Percentiles rank a stretch among this genome's conserved stretches.
Evolutionary conservation across 805 yeast species (phyloP).

Genomic region (Metschnikowia colocasiae): DNA sequence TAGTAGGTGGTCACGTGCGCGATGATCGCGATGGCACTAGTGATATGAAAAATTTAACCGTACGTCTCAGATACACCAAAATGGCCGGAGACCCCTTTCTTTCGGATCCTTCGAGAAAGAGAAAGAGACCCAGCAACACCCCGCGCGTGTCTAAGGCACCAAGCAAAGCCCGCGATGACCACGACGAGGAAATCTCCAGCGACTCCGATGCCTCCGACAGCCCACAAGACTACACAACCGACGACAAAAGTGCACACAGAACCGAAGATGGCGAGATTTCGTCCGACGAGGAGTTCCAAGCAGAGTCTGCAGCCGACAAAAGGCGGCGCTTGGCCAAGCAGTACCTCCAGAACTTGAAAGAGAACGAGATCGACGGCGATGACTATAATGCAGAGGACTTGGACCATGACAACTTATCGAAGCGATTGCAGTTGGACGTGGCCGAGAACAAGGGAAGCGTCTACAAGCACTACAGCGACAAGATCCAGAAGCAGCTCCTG

Average conservation of each 20-base stretch:
- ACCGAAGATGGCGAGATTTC: slow-evolving; percentile 33
- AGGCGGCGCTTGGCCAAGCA: slow-evolving; percentile 92
- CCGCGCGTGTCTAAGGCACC: slow-evolving; percentile 3
- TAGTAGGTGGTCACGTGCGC: slow-evolving; percentile 4
- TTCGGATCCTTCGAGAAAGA: slow-evolving; percentile 54
- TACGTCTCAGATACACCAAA: neutral
- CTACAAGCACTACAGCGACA: slow-evolving; percentile 61
- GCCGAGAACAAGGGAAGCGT: slow-evolving; percentile 86
- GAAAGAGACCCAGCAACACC: slow-evolving; percentile 35
- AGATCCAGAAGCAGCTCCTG: slow-evolving; percentile 37
- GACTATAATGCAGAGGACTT: slow-evolving; percentile 87
- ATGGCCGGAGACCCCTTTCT: slow-evolving; percentile 63
- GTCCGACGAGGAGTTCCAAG: slow-evolving; percentile 68
- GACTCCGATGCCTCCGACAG: slow-evolving; percentile 19
- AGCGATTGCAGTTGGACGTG: slow-evolving; percentile 80
- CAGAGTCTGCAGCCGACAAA: slow-evolving; percentile 87
- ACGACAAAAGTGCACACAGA: neutral
- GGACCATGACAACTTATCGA: slow-evolving; percentile 79
- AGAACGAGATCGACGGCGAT: slow-evolving; percentile 45
- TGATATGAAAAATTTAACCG: slow-evolving; percentile 1
- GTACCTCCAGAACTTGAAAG: slow-evolving; percentile 74
- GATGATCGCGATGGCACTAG: slow-evolving; percentile 1
- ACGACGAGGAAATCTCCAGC: slow-evolving; percentile 55
- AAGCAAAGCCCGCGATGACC: neutral
- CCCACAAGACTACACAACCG: slow-evolving; percentile 1